Percentiles rank a stretch among this genome's conserved stretches.
These are phyloP conservation scores for Punctularia strigosozonata DNA, from an alignment of 768 basidiomycete genomes.

Conservation along the genomic window DNA sequence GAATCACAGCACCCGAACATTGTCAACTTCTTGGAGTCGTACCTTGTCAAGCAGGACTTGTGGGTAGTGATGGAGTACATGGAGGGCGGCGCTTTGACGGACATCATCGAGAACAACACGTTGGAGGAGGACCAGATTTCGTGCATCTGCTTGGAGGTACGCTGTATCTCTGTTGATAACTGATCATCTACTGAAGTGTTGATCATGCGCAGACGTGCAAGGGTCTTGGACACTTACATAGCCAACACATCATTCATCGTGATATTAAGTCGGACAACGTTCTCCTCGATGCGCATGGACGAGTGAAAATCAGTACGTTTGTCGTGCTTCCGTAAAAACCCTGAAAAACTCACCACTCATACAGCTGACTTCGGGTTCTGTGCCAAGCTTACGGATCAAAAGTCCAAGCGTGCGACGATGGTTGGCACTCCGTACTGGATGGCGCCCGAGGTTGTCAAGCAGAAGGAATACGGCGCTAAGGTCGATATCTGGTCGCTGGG, in stretches of 20 bases:
- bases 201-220: slow-evolving; percentile 67
- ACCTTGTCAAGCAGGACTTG: slow-evolving; percentile 81
- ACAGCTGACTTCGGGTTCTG: slow-evolving; percentile 95
- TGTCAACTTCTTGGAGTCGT: slow-evolving; percentile 89
- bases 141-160: slow-evolving; percentile 84
- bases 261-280: slow-evolving; percentile 98
- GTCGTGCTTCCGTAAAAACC: not conserved
- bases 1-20: slow-evolving; percentile 96
- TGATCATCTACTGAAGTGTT: not conserved
- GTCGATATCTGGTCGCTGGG: slow-evolving; percentile 96
- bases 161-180: slow-evolving; percentile 15
- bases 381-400: slow-evolving; percentile 91
- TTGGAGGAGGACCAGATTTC: slow-evolving; percentile 93
- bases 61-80: slow-evolving; percentile 99
- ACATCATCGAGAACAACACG: slow-evolving; percentile 95
- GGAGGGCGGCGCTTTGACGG: slow-evolving; percentile 95
- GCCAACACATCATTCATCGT: slow-evolving; percentile 90
- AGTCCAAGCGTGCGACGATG: slow-evolving; percentile 97
- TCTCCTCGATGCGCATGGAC: slow-evolving; percentile 81
- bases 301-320: slow-evolving; percentile 85
- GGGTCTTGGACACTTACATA: slow-evolving; percentile 86
- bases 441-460: slow-evolving; percentile 97
- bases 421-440: slow-evolving; percentile 98
- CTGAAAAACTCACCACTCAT: slow-evolving; percentile 2
- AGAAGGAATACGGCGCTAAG: slow-evolving; percentile 94